phyloP scores from a whole-genome alignment of 805 yeast species.

The Candida bentonensis region DNA sequence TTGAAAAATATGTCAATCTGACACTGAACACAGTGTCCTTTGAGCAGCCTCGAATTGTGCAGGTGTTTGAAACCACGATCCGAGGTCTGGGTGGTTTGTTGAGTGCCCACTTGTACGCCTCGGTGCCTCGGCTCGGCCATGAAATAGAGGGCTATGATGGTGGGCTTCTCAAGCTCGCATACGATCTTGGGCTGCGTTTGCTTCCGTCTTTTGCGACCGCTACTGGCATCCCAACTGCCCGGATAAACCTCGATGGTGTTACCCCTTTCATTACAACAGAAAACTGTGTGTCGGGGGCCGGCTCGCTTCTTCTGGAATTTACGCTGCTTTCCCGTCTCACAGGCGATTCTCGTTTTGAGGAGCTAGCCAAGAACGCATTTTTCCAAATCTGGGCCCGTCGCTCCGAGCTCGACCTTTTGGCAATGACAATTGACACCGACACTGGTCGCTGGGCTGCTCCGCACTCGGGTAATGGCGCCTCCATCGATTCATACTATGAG shows the following conservation, averaged over 20 bases:
- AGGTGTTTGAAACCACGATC: conserved; percentile 78
- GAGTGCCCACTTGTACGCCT: conserved; percentile 62
- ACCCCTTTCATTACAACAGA: conserved; percentile 26
- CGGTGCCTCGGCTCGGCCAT: conserved; percentile 32
- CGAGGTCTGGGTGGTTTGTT: conserved; percentile 71
- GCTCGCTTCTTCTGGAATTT: conserved; percentile 70
- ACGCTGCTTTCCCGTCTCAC: conserved; percentile 62
- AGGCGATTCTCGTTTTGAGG: conserved; percentile 57
- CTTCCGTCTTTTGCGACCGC: conserved; percentile 54
- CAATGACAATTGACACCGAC: conserved; percentile 60
- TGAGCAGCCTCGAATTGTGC: conserved; percentile 55
- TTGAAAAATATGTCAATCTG: conserved; percentile 31
- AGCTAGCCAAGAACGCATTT: conserved; percentile 46
- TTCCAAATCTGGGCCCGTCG: conserved; percentile 58
- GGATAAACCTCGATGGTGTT: conserved; percentile 57
- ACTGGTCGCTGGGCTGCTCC: conserved; percentile 41
- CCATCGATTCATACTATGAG: conserved; percentile 82
- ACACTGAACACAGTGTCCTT: conserved; percentile 32
- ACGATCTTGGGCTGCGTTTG: conserved; percentile 59
- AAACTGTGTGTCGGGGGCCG: conserved; percentile 81
- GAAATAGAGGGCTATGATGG: conserved; percentile 45
- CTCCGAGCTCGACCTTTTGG: conserved; percentile 48
- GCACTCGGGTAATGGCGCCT: conserved; percentile 76
- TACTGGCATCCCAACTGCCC: conserved; percentile 59
- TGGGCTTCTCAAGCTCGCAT: conserved; percentile 53